Base-by-base conservation (phyloP, 768 basidiomycete genomes). In the Suillus luteus region DNA sequence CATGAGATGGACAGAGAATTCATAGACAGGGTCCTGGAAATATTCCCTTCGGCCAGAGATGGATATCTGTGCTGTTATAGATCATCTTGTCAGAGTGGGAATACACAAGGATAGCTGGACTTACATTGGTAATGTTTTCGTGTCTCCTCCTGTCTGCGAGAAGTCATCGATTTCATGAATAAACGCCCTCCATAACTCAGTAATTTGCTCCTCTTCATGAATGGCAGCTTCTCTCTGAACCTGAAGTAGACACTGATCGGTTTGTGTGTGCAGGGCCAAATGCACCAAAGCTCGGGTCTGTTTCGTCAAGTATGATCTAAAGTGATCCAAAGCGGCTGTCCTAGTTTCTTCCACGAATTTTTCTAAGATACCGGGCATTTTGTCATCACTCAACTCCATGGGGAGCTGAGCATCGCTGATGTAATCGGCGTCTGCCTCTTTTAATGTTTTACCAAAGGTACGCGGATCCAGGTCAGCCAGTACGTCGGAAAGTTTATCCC, bases 1-100 rank as follows among this genome's bases (percentile, higher is more conserved):
- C 72, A 75, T 73, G 9, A 70, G 1, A 54, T 73, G 69, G 0
- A 73, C 64, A 1, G 75, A 76, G 37, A 69, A 68, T 2, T 66
- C 44, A 0, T n/a, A 55, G 60, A 58, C 48, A 24, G 73, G 67
- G 1, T 73, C 70, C 58, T 69, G 61, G 40, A 65, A n/a, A 2
- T 65, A 63, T 38, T 71, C 73, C 15, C 68, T 62, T 6, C 14
- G 22, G 14, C 73, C 73, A 35, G 60, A 58, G n/a, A 74, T 49
- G 0, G 64, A 38, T 40, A 57, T n/a, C 5, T 27, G 14, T 22
- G 5, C 46, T 55, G 17, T 35, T 17, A 38, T 22, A 11, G 5
- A 38, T n/a, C 8, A 12, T 40, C 37, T 61, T 3, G 5, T 33
- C 33, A 11, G 49, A 5, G 19, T 27, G n/a, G 2, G 15, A 2